A percentile compares a stretch with the other conserved stretches of the same genome.
phyloP scores from a whole-genome alignment of 23 red algal genomes.

The Gracilaria vermiculophylla region DNA sequence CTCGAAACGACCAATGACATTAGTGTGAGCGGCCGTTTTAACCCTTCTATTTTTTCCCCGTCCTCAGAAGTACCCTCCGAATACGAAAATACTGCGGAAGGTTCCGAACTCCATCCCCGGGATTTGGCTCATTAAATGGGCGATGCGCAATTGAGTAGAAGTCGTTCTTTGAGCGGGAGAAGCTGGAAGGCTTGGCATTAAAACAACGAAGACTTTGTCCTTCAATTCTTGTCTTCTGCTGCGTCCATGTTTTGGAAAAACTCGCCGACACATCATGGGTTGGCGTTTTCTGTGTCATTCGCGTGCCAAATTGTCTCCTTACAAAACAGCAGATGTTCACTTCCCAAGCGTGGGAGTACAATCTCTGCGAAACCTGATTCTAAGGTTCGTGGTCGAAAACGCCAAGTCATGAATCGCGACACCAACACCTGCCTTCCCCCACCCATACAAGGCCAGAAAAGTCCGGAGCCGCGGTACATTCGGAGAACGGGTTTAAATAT shows the following conservation, averaged over 20 bases:
- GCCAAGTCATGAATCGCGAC: neutral
- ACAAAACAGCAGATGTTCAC: neutral
- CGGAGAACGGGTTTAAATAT: constrained; percentile 30
- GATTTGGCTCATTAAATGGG: too few relatives aligned
- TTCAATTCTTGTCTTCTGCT: neutral
- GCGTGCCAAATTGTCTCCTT: too few relatives aligned
- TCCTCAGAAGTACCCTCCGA: too few relatives aligned
- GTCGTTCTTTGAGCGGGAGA: too few relatives aligned
- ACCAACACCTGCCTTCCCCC: neutral
- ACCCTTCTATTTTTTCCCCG: too few relatives aligned
- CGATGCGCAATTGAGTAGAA: too few relatives aligned
- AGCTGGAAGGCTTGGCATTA: too few relatives aligned
- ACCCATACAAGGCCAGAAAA: neutral
- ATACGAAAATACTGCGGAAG: too few relatives aligned
- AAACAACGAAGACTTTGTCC: too few relatives aligned
- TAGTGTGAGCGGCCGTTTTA: too few relatives aligned
- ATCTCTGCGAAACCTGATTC: neutral
- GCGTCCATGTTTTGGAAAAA: neutral
- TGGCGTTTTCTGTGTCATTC: neutral
- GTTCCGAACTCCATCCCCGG: too few relatives aligned
- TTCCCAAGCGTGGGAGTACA: neutral
- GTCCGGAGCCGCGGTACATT: neutral
- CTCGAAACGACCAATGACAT: too few relatives aligned
- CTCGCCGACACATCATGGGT: neutral
- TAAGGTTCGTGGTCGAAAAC: neutral